phyloP scores from a whole-genome alignment of 139 green algal species.

The Mesotaenium endlicherianum region DNA sequence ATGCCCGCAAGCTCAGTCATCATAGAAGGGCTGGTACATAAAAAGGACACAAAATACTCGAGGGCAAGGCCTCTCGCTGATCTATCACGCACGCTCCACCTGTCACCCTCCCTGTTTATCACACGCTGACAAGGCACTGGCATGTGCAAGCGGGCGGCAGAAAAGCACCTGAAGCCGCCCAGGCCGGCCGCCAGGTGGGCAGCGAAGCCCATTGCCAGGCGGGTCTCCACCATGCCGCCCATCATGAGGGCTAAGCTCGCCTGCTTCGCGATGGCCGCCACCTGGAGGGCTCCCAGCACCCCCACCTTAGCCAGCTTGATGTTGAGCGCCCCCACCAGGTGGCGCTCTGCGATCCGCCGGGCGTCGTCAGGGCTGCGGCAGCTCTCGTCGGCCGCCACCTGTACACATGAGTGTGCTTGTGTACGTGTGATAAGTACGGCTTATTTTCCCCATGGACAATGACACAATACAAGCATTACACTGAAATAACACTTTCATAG shows the following conservation, averaged over 20 bases:
- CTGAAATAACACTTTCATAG: too few relatives aligned
- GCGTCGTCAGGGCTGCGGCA: not conserved
- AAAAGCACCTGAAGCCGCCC: slow-evolving; percentile 26
- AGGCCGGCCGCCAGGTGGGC: slow-evolving; percentile 42
- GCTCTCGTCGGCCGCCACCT: slow-evolving; percentile 26
- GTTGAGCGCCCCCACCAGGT: slow-evolving; percentile 26
- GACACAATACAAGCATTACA: too few relatives aligned
- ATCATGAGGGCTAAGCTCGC: slow-evolving; percentile 30
- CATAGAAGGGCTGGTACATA: too few relatives aligned
- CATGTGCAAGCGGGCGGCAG: not conserved
- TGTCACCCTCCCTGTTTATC: not conserved
- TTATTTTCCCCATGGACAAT: too few relatives aligned
- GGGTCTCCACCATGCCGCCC: slow-evolving; percentile 47
- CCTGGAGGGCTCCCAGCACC: slow-evolving; percentile 20
- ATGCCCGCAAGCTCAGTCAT: too few relatives aligned
- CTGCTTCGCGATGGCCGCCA: not conserved
- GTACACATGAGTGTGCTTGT: too few relatives aligned
- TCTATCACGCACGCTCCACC: too few relatives aligned
- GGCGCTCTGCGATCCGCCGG: slow-evolving; percentile 11
- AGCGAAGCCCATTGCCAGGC: slow-evolving; percentile 47
- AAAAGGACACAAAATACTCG: too few relatives aligned
- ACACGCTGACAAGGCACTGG: not conserved
- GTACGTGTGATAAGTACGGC: too few relatives aligned
- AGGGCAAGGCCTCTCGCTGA: too few relatives aligned
- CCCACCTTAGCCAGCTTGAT: slow-evolving; percentile 40